Evolutionary conservation across 2,329 filamentous ascomycete species (phyloP).

Genomic region (Neoascochyta sp.): DNA sequence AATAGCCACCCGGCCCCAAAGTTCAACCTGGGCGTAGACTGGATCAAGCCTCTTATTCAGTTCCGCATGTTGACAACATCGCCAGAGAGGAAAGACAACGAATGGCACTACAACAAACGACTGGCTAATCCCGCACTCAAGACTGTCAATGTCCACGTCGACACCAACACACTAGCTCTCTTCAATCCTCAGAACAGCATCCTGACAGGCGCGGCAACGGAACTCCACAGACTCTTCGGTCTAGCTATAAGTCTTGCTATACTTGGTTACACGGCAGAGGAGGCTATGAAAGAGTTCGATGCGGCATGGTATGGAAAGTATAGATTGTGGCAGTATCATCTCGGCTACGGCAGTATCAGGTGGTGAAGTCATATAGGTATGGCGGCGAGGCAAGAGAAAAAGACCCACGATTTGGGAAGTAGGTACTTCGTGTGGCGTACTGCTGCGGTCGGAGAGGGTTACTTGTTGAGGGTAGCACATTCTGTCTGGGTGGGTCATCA

Average conservation of each 20-base stretch:
- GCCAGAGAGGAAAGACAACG: not conserved
- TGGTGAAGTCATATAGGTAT: no score
- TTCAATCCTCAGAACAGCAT: no score
- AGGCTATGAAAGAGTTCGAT: slow-evolving; percentile 26
- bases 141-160: slow-evolving; percentile 15
- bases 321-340: slow-evolving; percentile 10
- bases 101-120: not conserved
- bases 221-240: slow-evolving; percentile 28
- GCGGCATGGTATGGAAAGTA: slow-evolving; percentile 20
- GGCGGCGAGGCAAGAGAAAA: no score
- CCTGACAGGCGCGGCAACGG: slow-evolving; percentile 12
- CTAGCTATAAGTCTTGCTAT: slow-evolving; percentile 24
- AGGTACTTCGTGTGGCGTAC: no score
- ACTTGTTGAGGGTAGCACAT: no score
- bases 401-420: no score
- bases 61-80: slow-evolving; percentile 19
- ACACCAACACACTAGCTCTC: slow-evolving; percentile 2
- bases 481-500: no score
- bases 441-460: no score
- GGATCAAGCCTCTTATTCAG: slow-evolving; percentile 26
- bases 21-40: slow-evolving; percentile 22
- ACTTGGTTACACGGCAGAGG: slow-evolving; percentile 21
- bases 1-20: slow-evolving; percentile 14
- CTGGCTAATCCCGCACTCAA: not conserved
- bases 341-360: slow-evolving; percentile 6